Conservation (phyloP, 208 protist species). For the Trypanosoma conorhini region DNA sequence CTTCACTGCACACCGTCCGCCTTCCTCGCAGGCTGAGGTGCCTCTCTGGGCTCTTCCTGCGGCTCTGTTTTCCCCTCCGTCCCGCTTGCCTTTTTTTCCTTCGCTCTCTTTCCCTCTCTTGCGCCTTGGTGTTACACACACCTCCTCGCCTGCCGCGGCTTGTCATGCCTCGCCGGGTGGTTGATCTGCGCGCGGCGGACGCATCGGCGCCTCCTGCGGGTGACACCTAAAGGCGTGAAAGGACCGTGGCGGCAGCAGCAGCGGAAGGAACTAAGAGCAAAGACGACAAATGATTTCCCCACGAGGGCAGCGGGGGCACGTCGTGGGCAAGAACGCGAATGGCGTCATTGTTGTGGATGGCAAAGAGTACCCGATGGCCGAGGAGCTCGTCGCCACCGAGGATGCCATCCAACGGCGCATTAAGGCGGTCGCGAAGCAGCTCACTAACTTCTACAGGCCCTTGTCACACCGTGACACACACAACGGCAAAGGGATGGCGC, state of each 20-base stretch:
- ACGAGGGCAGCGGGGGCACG: conserved; percentile 30
- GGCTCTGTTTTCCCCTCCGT: too few species aligned
- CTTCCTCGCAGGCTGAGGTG: not conserved
- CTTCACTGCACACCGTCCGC: too few species aligned
- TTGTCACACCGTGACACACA: conserved; percentile 50
- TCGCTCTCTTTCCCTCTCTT: conserved; percentile 9
- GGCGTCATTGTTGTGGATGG: conserved; percentile 71
- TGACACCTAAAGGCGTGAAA: not conserved
- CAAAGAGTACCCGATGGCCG: conserved; percentile 81
- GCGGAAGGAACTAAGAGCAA: conserved; percentile 14
- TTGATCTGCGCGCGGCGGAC: too few species aligned
- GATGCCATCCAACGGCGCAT: conserved; percentile 60
- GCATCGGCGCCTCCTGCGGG: not conserved
- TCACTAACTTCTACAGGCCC: conserved; percentile 69
- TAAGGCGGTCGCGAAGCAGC: conserved; percentile 45
- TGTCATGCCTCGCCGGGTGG: too few species aligned
- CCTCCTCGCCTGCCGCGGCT: too few species aligned
- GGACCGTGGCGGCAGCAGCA: not conserved
- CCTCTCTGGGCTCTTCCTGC: not conserved
- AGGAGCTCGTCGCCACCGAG: conserved; percentile 69
- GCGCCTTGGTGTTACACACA: not conserved
- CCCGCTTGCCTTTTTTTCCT: not conserved
- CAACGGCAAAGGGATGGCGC: conserved; percentile 15
- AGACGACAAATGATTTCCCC: conserved; percentile 20
- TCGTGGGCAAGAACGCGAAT: conserved; percentile 32